Evolutionary conservation across 2,329 filamentous ascomycete species (phyloP).

Genomic region (Boeremia exigua): DNA sequence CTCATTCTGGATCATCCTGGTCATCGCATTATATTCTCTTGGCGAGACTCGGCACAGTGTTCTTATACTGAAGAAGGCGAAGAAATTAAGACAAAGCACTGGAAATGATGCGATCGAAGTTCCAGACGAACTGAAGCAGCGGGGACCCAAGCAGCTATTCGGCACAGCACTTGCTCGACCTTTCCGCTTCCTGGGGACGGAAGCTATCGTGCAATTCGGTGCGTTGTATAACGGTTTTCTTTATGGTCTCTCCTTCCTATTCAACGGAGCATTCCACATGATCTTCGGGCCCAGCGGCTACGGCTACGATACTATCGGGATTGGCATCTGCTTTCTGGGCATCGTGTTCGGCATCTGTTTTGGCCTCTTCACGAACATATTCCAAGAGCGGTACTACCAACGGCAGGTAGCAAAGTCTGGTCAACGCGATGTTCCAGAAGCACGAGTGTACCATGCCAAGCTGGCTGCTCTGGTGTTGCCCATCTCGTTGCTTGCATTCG

Average conservation of each 20-base stretch:
- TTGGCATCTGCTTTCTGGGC: slow-evolving; percentile 52
- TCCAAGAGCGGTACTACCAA: slow-evolving; percentile 54
- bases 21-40: slow-evolving; percentile 44
- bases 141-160: slow-evolving; percentile 49
- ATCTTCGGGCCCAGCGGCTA: slow-evolving; percentile 56
- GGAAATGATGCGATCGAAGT: slow-evolving; percentile 39
- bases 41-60: slow-evolving; percentile 56
- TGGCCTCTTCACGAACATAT: slow-evolving; percentile 53
- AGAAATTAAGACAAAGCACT: slow-evolving; percentile 32
- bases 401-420: slow-evolving; percentile 39
- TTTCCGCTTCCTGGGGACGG: slow-evolving; percentile 55
- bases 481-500: slow-evolving; percentile 44
- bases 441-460: slow-evolving; percentile 50
- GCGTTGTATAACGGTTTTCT: slow-evolving; percentile 58
- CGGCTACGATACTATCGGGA: slow-evolving; percentile 49
- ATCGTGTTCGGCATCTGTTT: slow-evolving; percentile 51
- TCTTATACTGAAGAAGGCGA: slow-evolving; percentile 49
- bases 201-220: slow-evolving; percentile 57
- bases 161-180: slow-evolving; percentile 54
- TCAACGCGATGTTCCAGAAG: slow-evolving; percentile 51
- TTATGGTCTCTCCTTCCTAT: slow-evolving; percentile 58
- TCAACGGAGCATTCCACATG: slow-evolving; percentile 57
- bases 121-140: slow-evolving; percentile 49
- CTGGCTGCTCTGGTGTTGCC: slow-evolving; percentile 49
- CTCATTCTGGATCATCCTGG: slow-evolving; percentile 53